phyloP scores from a whole-genome alignment of 1,139 yeast species.

The Eremothecium gossypii region DNA sequence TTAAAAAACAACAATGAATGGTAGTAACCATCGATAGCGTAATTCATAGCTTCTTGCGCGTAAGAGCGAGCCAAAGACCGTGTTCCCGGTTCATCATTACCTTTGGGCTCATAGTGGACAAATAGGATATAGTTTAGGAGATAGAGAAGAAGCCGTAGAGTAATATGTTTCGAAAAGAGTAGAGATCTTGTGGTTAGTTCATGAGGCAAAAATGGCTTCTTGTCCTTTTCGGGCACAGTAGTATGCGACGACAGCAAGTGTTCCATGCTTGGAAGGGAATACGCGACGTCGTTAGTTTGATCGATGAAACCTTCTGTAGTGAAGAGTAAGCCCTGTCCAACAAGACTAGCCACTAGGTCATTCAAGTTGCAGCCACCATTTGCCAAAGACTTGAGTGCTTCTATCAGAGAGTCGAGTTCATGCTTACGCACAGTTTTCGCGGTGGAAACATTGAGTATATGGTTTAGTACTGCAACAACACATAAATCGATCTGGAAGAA shows the following conservation, averaged over 20 bases:
- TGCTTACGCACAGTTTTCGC: slow-evolving; percentile 34
- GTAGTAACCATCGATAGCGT: slow-evolving; percentile 35
- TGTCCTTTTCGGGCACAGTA: slow-evolving; percentile 17
- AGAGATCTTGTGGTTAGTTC: slow-evolving; percentile 32
- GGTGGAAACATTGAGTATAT: slow-evolving; percentile 26
- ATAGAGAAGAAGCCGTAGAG: slow-evolving; percentile 39
- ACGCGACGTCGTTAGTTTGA: slow-evolving; percentile 25
- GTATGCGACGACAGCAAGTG: slow-evolving; percentile 24
- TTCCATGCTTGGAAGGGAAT: slow-evolving; percentile 32
- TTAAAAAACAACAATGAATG: slow-evolving; percentile 33
- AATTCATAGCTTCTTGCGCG: slow-evolving; percentile 34
- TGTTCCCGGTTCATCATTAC: slow-evolving; percentile 30
- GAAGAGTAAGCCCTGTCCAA: slow-evolving; percentile 24
- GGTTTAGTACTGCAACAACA: slow-evolving; percentile 27
- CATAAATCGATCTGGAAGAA: slow-evolving; percentile 29
- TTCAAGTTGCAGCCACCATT: slow-evolving; percentile 26
- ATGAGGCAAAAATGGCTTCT: slow-evolving; percentile 26
- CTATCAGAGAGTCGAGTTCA: slow-evolving; percentile 31
- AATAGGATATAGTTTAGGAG: slow-evolving; percentile 40
- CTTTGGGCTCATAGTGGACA: slow-evolving; percentile 37
- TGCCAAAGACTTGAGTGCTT: slow-evolving; percentile 26
- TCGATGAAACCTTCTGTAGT: slow-evolving; percentile 27
- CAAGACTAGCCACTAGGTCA: slow-evolving; percentile 22
- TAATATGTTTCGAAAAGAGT: slow-evolving; percentile 33
- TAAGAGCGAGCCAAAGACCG: slow-evolving; percentile 30